These are phyloP conservation scores for Arabis alpina DNA, from an alignment of 345 rosid genomes.

Conservation along the genomic window DNA sequence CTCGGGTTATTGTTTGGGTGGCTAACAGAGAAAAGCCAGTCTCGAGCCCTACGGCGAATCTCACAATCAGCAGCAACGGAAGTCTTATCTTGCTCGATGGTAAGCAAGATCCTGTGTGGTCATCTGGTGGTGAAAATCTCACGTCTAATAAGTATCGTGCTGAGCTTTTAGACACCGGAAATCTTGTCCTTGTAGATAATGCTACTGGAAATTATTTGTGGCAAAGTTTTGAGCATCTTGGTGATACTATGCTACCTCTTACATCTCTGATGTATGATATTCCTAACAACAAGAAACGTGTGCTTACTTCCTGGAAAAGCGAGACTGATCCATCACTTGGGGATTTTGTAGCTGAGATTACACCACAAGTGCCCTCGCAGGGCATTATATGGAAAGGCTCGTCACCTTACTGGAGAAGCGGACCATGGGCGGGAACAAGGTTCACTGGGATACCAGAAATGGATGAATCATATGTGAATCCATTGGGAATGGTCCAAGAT, in stretches of 20 bases:
- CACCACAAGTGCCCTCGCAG: slow-evolving; percentile 42
- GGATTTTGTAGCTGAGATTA: slow-evolving; percentile 41
- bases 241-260: slow-evolving; percentile 42
- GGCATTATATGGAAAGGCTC: slow-evolving; percentile 43
- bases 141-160: slow-evolving; percentile 32
- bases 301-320: slow-evolving; percentile 41
- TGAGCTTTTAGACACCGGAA: slow-evolving; percentile 42
- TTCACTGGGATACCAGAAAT: slow-evolving; percentile 48
- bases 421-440: slow-evolving; percentile 42
- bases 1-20: slow-evolving; percentile 48
- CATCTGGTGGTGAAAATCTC: slow-evolving; percentile 15
- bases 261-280: slow-evolving; percentile 38
- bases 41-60: slow-evolving; percentile 20
- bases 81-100: slow-evolving; percentile 41
- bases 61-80: slow-evolving; percentile 39
- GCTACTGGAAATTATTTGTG: slow-evolving; percentile 37
- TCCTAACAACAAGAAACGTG: slow-evolving; percentile 35
- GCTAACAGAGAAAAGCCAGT: slow-evolving; percentile 41
- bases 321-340: slow-evolving; percentile 45
- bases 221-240: slow-evolving; percentile 44
- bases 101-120: slow-evolving; percentile 38
- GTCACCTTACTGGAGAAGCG: slow-evolving; percentile 42
- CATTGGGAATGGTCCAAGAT: slow-evolving; percentile 42
- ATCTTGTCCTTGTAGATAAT: slow-evolving; percentile 39
- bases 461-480: slow-evolving; percentile 38